A percentile compares a stretch with the other conserved stretches of the same genome.
phyloP scores from a whole-genome alignment of 495 filamentous ascomycete species.

The Aspergillus mulundensis region DNA sequence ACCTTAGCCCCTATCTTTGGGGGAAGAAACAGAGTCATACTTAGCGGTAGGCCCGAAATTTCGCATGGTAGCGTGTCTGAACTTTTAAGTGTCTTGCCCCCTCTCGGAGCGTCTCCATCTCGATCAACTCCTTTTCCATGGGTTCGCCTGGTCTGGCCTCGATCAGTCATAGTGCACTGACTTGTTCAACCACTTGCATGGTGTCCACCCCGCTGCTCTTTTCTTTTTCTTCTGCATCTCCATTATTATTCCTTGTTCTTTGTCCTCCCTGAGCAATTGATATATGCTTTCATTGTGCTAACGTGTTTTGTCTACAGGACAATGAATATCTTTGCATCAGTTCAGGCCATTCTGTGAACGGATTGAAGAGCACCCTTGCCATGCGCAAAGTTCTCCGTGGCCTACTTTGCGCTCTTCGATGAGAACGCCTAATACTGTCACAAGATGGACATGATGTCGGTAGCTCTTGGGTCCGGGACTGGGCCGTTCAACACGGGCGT shows the following conservation, averaged over 20 bases:
- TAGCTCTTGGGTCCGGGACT: constrained; percentile 22
- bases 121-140: constrained; percentile 1
- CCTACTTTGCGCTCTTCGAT: constrained; percentile 20
- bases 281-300: constrained; percentile 8
- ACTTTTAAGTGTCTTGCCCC: neutral
- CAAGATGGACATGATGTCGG: constrained; percentile 35
- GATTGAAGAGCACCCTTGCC: neutral
- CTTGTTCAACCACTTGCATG: too few relatives aligned
- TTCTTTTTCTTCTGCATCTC: constrained; percentile 11
- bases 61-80: neutral
- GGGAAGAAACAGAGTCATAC: neutral
- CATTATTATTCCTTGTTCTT: neutral
- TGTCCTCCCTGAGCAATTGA: constrained; percentile 3
- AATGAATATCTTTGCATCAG: constrained; percentile 4
- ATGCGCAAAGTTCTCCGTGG: constrained; percentile 22
- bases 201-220: neutral
- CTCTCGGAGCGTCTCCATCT: neutral
- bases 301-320: constrained; percentile 8
- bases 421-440: constrained; percentile 23
- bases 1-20: neutral
- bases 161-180: neutral
- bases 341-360: constrained; percentile 7
- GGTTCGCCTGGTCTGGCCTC: neutral
- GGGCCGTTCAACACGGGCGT: constrained; percentile 19
- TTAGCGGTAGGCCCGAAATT: neutral